Conservation (phyloP, 2,329 filamentous ascomycete species). For the Beauveria varroae region DNA sequence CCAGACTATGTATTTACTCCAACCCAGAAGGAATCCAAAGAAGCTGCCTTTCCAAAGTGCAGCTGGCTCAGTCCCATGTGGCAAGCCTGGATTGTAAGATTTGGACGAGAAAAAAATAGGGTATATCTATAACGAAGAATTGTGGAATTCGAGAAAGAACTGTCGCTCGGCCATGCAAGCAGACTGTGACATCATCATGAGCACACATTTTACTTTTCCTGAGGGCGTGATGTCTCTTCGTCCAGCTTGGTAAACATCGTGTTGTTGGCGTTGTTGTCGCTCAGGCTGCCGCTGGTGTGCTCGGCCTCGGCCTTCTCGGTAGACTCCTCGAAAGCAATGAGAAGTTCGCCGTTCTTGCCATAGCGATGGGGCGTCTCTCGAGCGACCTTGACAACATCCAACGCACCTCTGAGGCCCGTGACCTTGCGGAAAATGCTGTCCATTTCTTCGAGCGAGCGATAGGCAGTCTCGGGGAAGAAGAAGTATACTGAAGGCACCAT, state of each 20-base stretch:
- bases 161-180: background rate
- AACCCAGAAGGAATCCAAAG: background rate
- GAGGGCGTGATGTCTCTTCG: constrained; percentile 26
- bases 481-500: constrained; percentile 52
- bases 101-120: constrained; percentile 3
- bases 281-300: constrained; percentile 22
- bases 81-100: background rate
- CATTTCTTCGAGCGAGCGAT: constrained; percentile 59
- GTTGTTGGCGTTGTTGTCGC: constrained; percentile 19
- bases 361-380: constrained; percentile 46
- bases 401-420: constrained; percentile 30
- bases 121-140: constrained; percentile 6
- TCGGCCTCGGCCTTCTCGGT: constrained; percentile 20
- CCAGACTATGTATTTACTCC: background rate
- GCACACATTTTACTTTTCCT: constrained; percentile 10
- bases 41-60: background rate
- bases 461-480: constrained; percentile 59
- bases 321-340: constrained; percentile 35
- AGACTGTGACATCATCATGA: background rate
- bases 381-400: constrained; percentile 30
- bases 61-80: background rate
- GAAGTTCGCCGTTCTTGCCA: constrained; percentile 51
- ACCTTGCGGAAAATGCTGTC: constrained; percentile 56
- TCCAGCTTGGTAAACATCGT: constrained; percentile 24
- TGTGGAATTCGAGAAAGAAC: background rate